phyloP scores from a whole-genome alignment of 2,329 filamentous ascomycete genomes.

The Drechslerella stenobrocha region DNA sequence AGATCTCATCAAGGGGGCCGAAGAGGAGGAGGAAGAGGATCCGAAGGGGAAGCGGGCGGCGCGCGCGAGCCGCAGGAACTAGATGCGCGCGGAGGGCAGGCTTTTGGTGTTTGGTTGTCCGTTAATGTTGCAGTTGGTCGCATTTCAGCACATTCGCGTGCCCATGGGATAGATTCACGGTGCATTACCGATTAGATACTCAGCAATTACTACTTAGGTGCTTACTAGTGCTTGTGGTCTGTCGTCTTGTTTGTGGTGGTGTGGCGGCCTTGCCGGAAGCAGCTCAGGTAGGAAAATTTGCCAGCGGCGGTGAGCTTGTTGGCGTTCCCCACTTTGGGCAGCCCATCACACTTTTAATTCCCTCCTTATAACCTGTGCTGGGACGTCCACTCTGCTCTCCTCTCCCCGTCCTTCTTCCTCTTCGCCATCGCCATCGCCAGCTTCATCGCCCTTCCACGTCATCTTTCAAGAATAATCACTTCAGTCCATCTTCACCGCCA shows the following conservation, averaged over 20 bases:
- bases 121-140: too few relatives aligned
- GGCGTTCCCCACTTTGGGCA: conserved; percentile 34
- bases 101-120: too few relatives aligned
- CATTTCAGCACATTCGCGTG: too few relatives aligned
- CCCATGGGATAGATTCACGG: too few relatives aligned
- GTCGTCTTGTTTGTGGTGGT: conserved; percentile 7
- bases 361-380: neutral
- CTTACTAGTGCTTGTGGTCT: neutral
- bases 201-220: neutral
- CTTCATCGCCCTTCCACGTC: conserved; percentile 2
- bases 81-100: neutral
- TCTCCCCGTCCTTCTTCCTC: conserved; percentile 8
- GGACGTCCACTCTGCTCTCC: conserved; percentile 7
- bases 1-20: conserved; percentile 73
- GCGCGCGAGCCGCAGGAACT: conserved; percentile 35
- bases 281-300: neutral
- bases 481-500: conserved; percentile 15
- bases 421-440: conserved; percentile 15
- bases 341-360: conserved; percentile 6
- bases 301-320: conserved; percentile 13
- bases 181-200: neutral
- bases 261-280: too few relatives aligned
- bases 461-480: neutral
- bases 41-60: conserved; percentile 39
- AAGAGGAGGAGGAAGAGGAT: conserved; percentile 62